Base-by-base conservation (phyloP, 1,284 basidiomycete species). In the Cryptococcus hybrid region DNA sequence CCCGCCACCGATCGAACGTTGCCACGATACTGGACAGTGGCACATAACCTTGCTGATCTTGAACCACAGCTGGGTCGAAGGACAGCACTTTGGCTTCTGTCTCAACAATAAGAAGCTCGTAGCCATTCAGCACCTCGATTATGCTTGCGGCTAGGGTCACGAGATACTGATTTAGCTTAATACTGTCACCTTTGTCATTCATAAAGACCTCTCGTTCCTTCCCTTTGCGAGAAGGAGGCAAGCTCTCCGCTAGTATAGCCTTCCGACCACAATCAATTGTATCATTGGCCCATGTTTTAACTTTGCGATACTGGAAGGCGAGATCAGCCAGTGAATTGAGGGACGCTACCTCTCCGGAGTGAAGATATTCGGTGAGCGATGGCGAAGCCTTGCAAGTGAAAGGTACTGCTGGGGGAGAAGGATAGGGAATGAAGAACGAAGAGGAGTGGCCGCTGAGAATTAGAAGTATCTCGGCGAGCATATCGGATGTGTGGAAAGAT, bases 391-490 rank as follows among this genome's bases (percentile, higher is more conserved):
- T 60, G 11, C 62, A 61, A 9, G 72, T 62, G 2, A 60, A 62
- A 12, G 80, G 84, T 76, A 50, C 84, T 83, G 56, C 52, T 12
- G 64, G 24, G 5, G 49, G 77, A 67, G 8, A 82, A n/a, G 65
- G 43, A 34, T 51, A 77, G 69, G 79, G 73, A 4, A 84, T 81
- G 60, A 93, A 90, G 52, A 93, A 81, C 1, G 89, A 88, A 0
- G 90, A 92, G 1, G 84, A 81, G 78, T 93, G 89, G 42, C 90
- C 91, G 2, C 87, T 85, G 48, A 93, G 86, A 51, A 92, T 82
- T 54, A 92, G 84, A 47, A 93, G 83, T 51, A 92, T 80, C 77
- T 93, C 91, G 63, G 89, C 86, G 62, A 93, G 89, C 90, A 92
- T 86, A 12, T 42, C 40, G 40, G 35, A 36, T 36, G 30, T 37